These are phyloP conservation scores for Lichtheimia ramosa DNA, from an alignment of 371 early-diverging fungal species.

Conservation along the genomic window DNA sequence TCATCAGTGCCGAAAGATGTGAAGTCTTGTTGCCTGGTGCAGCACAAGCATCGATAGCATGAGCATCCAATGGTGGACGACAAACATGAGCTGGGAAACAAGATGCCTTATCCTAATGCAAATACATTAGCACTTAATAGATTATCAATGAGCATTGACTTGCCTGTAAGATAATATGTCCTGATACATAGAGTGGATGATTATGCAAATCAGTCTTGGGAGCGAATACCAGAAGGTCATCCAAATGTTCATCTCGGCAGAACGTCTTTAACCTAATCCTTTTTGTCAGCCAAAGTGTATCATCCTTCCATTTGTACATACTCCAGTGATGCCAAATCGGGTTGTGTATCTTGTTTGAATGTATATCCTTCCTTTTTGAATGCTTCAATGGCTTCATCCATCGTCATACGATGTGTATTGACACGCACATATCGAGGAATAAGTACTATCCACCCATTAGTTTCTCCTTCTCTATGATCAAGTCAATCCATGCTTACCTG, in stretches of 20 bases:
- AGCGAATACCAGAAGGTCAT: conserved; percentile 84
- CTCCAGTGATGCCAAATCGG: conserved; percentile 36
- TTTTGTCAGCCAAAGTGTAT: background rate
- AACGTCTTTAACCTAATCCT: conserved; percentile 35
- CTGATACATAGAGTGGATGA: conserved; percentile 69
- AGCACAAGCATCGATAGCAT: conserved; percentile 96
- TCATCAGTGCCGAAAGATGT: conserved; percentile 86
- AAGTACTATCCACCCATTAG: conserved; percentile 9
- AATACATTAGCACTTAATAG: background rate
- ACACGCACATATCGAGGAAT: conserved; percentile 80
- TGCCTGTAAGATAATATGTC: conserved; percentile 85
- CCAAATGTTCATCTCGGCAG: conserved; percentile 72
- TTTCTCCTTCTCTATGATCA: background rate
- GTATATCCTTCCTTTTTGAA: conserved; percentile 67
- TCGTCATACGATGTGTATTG: conserved; percentile 68
- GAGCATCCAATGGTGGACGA: conserved; percentile 65
- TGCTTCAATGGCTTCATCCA: conserved; percentile 64
- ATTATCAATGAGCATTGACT: background rate
- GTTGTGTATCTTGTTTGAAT: conserved; percentile 33
- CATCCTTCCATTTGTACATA: conserved; percentile 10
- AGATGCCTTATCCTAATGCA: conserved; percentile 84
- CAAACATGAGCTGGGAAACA: conserved; percentile 96
- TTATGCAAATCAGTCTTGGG: conserved; percentile 82
- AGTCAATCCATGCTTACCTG: conserved; percentile 25
- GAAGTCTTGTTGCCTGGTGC: conserved; percentile 99